phyloP scores from a whole-genome alignment of 2,329 filamentous ascomycete genomes.

The Chrysoporthe austroafricana region DNA sequence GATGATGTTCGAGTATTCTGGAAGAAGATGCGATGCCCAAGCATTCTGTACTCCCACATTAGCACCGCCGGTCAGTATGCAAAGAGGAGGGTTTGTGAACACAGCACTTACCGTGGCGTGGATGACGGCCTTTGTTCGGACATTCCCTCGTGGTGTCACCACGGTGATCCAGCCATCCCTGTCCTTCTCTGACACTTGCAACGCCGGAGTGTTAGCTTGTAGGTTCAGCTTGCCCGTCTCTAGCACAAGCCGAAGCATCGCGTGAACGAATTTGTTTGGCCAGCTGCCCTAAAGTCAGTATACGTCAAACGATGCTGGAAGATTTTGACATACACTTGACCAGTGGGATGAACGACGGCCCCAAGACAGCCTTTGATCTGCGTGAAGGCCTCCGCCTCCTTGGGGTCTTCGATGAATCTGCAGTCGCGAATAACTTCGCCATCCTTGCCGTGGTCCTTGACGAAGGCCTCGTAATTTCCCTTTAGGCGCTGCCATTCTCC shows the following conservation, averaged over 20 bases:
- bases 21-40: constrained; percentile 30
- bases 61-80: neutral
- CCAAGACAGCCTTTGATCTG: constrained; percentile 38
- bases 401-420: constrained; percentile 30
- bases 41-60: constrained; percentile 15
- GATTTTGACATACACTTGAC: constrained; percentile 26
- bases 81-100: neutral
- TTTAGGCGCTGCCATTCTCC: constrained; percentile 37
- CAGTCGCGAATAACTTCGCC: constrained; percentile 35
- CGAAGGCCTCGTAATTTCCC: constrained; percentile 35
- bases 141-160: constrained; percentile 24
- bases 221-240: constrained; percentile 31
- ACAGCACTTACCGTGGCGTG: constrained; percentile 26
- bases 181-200: constrained; percentile 33
- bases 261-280: constrained; percentile 30
- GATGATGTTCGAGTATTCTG: constrained; percentile 28
- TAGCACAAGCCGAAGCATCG: constrained; percentile 26
- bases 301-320: neutral
- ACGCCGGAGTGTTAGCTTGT: constrained; percentile 36
- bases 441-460: constrained; percentile 35
- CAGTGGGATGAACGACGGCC: constrained; percentile 36
- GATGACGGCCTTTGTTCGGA: constrained; percentile 27
- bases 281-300: constrained; percentile 8
- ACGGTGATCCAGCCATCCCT: constrained; percentile 34
- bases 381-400: constrained; percentile 36